Conservation (phyloP, 108 stramenopile genomes). For the Skeletonema grethae region DNA sequence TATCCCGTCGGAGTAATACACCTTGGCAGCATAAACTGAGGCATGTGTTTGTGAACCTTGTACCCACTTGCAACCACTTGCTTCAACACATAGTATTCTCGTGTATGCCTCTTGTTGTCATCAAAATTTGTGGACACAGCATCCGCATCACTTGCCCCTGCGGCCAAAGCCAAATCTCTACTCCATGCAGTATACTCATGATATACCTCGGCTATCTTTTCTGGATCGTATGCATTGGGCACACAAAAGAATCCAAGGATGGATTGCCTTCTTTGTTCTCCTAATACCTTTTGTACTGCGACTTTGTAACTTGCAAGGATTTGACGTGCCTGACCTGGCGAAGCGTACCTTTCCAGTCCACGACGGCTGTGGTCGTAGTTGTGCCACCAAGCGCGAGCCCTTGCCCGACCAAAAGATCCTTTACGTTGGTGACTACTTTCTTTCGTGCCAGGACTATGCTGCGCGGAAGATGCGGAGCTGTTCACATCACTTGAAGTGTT, state of each 20-base stretch:
- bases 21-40: conserved; percentile 50
- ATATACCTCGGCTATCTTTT: conserved; percentile 73
- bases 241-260: conserved; percentile 40
- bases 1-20: conserved; percentile 46
- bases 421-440: background rate
- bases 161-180: conserved; percentile 77
- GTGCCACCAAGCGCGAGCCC: conserved; percentile 72
- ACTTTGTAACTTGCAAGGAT: conserved; percentile 68
- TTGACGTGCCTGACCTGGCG: conserved; percentile 77
- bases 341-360: conserved; percentile 85
- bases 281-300: conserved; percentile 68
- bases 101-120: conserved; percentile 65
- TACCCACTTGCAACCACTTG: conserved; percentile 51
- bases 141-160: conserved; percentile 81
- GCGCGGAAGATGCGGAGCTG: background rate
- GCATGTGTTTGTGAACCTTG: conserved; percentile 54
- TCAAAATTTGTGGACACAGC: conserved; percentile 75
- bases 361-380: conserved; percentile 83
- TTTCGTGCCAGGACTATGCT: conserved; percentile 1
- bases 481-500: background rate
- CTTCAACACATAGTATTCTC: conserved; percentile 83
- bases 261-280: conserved; percentile 71
- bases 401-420: background rate
- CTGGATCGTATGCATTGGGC: conserved; percentile 52
- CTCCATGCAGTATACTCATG: conserved; percentile 81